Percentiles rank a stretch among this genome's conserved stretches.
Conservation (phyloP, 345 rosid species). For the Combretum micranthum region DNA sequence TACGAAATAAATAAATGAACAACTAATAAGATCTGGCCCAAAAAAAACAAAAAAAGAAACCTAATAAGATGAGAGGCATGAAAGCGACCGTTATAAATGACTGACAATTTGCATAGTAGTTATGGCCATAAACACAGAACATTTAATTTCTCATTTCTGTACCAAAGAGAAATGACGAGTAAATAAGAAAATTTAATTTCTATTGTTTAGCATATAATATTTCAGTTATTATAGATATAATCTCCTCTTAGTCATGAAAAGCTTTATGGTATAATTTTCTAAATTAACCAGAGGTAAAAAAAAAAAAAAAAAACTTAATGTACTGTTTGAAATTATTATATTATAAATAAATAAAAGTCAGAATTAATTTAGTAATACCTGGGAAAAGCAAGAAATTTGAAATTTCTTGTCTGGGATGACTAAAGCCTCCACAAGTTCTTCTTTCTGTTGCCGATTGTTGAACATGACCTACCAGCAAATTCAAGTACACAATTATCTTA, state of each 20-base stretch:
- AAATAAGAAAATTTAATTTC: too few species aligned
- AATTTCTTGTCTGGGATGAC: conserved; percentile 20
- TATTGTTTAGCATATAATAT: too few species aligned
- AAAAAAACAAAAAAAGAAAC: too few species aligned
- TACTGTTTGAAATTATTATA: too few species aligned
- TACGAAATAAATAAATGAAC: conserved; percentile 1
- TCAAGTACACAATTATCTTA: too few species aligned
- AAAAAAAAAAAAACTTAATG: neutral
- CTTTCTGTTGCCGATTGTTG: conserved; percentile 23
- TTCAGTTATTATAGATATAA: too few species aligned
- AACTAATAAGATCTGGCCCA: too few species aligned
- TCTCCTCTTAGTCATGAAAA: too few species aligned
- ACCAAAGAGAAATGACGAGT: too few species aligned
- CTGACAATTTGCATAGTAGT: neutral
- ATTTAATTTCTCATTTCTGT: too few species aligned
- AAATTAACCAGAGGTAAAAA: neutral
- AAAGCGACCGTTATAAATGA: neutral
- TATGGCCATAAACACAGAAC: neutral
- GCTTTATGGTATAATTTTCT: too few species aligned
- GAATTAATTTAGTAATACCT: conserved; percentile 6
- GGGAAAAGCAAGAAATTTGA: conserved; percentile 3
- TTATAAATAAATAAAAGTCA: neutral
- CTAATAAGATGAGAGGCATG: neutral
- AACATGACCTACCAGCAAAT: conserved; percentile 10
- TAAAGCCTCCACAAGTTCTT: conserved; percentile 28